Conservation (phyloP, 163 green algal species). For the Chlamydomonas reinhardtii region DNA sequence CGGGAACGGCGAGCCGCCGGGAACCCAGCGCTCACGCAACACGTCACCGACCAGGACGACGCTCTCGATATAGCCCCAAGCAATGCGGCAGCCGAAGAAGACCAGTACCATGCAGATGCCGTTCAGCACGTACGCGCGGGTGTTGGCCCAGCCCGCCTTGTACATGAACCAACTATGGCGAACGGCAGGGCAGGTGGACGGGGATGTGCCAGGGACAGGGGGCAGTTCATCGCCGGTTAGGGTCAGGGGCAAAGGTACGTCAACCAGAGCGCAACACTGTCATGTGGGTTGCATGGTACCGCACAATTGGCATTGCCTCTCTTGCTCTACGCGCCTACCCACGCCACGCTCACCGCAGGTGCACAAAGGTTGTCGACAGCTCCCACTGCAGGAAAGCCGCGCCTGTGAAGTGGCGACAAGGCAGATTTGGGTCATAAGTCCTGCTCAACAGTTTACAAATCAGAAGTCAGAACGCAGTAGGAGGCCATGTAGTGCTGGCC, state of each 20-base stretch:
- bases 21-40: not conserved
- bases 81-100: slow-evolving; percentile 71
- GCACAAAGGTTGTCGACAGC: slow-evolving; percentile 70
- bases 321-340: too few species aligned
- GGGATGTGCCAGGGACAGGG: too few species aligned
- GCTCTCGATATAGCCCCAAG: slow-evolving; percentile 52
- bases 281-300: not conserved
- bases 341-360: slow-evolving; percentile 28
- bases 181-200: not conserved
- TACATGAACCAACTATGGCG: slow-evolving; percentile 66
- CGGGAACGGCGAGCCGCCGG: slow-evolving; percentile 11
- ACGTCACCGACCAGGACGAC: slow-evolving; percentile 20
- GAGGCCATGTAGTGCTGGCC: not conserved
- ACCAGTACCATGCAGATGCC: slow-evolving; percentile 59
- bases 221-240: too few species aligned
- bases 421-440: not conserved
- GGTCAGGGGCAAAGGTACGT: too few species aligned
- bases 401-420: slow-evolving; percentile 33
- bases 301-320: too few species aligned
- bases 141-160: slow-evolving; percentile 46
- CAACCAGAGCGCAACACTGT: not conserved
- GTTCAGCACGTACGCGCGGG: slow-evolving; percentile 63
- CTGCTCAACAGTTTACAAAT: too few species aligned
- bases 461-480: too few species aligned
- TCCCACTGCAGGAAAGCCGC: slow-evolving; percentile 76